phyloP scores from a whole-genome alignment of 2,329 filamentous ascomycete species.

The Chaetomiaceae sp. region DNA sequence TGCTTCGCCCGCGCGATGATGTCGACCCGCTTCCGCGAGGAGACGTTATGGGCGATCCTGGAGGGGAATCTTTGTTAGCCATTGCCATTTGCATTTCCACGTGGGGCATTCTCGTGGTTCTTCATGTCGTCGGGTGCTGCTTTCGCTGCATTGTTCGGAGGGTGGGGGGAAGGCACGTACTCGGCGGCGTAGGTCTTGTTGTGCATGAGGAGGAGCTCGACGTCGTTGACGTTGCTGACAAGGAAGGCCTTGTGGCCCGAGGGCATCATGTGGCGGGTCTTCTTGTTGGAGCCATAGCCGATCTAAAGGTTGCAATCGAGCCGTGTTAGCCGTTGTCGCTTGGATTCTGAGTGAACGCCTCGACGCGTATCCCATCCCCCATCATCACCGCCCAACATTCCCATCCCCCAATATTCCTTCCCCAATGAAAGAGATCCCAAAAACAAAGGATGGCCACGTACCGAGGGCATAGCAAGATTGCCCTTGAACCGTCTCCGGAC shows the following conservation, averaged over 20 bases:
- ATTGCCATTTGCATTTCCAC: no score
- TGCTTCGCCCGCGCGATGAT: slow-evolving; percentile 97
- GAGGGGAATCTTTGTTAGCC: slow-evolving; percentile 13
- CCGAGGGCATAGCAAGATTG: slow-evolving; percentile 94
- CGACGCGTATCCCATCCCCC: neutral
- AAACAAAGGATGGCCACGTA: slow-evolving; percentile 49
- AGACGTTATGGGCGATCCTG: slow-evolving; percentile 97
- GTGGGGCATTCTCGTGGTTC: neutral
- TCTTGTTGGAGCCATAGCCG: slow-evolving; percentile 98
- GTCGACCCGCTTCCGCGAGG: slow-evolving; percentile 96
- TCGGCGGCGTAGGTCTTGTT: slow-evolving; percentile 98
- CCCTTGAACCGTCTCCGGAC: slow-evolving; percentile 97
- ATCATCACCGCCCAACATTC: neutral
- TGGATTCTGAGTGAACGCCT: neutral
- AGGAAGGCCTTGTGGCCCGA: slow-evolving; percentile 99
- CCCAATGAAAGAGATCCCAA: neutral
- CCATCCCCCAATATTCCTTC: neutral
- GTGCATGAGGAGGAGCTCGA: slow-evolving; percentile 99
- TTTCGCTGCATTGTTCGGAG: neutral
- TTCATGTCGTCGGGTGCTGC: neutral
- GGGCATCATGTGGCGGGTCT: slow-evolving; percentile 98
- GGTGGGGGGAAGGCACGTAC: slow-evolving; percentile 61
- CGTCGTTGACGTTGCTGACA: slow-evolving; percentile 92
- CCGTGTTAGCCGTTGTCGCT: slow-evolving; percentile 10
- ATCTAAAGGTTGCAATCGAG: slow-evolving; percentile 57